phyloP scores from a whole-genome alignment of 345 rosid genomes.

The Populus simonii region DNA sequence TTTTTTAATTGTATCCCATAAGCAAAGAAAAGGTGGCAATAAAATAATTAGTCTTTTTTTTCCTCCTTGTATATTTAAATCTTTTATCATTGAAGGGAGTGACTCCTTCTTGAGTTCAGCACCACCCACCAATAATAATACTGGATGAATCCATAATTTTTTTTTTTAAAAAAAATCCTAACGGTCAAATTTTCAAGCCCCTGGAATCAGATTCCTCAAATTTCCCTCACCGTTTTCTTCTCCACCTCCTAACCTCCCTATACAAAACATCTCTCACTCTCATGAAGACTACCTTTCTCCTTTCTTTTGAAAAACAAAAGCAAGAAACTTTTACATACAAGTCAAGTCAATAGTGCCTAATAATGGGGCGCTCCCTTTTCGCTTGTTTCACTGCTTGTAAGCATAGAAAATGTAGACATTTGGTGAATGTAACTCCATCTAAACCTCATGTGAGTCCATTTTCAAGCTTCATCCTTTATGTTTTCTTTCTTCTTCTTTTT shows the following conservation, averaged over 20 bases:
- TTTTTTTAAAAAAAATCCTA: not conserved
- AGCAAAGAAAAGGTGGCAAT: no score
- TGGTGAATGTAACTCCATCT: conserved; percentile 10
- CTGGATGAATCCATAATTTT: not conserved
- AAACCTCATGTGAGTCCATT: conserved; percentile 14
- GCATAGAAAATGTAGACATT: conserved; percentile 5
- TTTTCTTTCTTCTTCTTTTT: not conserved
- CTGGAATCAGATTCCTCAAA: not conserved
- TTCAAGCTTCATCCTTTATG: conserved; percentile 3
- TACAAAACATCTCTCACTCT: not conserved
- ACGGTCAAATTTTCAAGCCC: conserved; percentile 13
- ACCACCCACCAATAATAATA: not conserved
- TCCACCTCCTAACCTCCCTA: not conserved
- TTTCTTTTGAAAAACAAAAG: not conserved
- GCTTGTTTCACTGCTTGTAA: conserved; percentile 19
- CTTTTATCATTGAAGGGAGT: no score
- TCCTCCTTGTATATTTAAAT: no score
- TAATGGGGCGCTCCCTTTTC: conserved; percentile 22
- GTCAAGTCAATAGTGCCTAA: not conserved
- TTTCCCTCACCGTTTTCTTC: not conserved
- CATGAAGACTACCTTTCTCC: not conserved
- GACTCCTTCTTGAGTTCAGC: no score
- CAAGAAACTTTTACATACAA: not conserved
- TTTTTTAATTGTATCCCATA: no score
- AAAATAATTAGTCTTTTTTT: no score